Base-by-base conservation (phyloP, 1,284 basidiomycete genomes). In the Sanghuangporus sanghuang region DNA sequence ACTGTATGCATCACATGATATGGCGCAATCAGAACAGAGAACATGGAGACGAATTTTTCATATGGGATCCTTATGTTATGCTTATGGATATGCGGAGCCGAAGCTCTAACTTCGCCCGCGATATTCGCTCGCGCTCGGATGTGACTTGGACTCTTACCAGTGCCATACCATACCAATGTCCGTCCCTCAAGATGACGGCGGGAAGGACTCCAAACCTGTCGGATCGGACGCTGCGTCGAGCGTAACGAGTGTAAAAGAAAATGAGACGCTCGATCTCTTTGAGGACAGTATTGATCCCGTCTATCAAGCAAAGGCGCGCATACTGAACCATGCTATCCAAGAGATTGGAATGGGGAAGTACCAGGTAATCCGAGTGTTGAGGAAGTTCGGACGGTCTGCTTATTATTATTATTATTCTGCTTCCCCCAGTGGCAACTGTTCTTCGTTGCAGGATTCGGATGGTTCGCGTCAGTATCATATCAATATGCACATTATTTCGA, bases 301-400 rank as follows among this genome's bases (percentile, higher is more conserved):
- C 1, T 87, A 87, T 67, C 77, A 79, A 63, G 79, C 78, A 3
- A 87, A 86, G 68, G 81, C 84, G 0, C 77, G 73, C n/a, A 71
- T 86, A 5, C 68, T 89, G 66, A 88, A 85, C 63, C 69, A 72
- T 49, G 81, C 83, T 1, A 76, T 89, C 59, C 81, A 86, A 69
- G 81, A 84, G 38, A 83, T 88, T 48, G 85, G 85, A 0, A 87
- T 88, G 82, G 86, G 86, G 0, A 81, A 75, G 65, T 89, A 89
- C 70, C 87, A 89, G 81, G 86, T 83, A 67, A 49, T 78, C 66
- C 7, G 39, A 2, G 1, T 21, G 39, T 12, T 7, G 27, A 36
- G 8, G 27, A 50, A 39, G 36, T 16, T 44, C 6, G 16, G 27
- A 21, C 27, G 23, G 39, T 32, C 18, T 23, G 6, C 35, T 58